Evolutionary conservation across 495 filamentous ascomycete genomes (phyloP).

Genomic region (Penicillium verhagenii): DNA sequence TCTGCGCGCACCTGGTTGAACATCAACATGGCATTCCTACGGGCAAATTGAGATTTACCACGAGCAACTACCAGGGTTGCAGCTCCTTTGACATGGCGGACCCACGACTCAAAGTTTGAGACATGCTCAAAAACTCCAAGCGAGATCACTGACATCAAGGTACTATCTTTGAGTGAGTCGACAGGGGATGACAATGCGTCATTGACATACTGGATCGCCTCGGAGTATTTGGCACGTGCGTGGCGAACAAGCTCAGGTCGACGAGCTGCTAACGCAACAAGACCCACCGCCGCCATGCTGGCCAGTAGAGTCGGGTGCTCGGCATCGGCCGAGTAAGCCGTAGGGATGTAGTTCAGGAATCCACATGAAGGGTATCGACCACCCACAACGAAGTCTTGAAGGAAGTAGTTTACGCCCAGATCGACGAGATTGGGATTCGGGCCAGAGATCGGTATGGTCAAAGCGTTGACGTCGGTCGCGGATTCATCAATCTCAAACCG

Average conservation of each 20-base stretch:
- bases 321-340: constrained; percentile 22
- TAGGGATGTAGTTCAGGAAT: constrained; percentile 32
- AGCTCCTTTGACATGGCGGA: constrained; percentile 55
- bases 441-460: not conserved
- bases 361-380: constrained; percentile 23
- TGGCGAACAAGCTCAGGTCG: constrained; percentile 31
- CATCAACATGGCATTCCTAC: constrained; percentile 45
- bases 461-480: not conserved
- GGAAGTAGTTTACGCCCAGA: constrained; percentile 36
- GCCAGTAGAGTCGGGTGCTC: constrained; percentile 33
- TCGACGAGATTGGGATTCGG: constrained; percentile 21
- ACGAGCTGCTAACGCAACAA: constrained; percentile 39
- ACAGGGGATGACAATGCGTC: constrained; percentile 46
- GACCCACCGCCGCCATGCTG: constrained; percentile 46
- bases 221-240: constrained; percentile 41
- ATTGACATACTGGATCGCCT: constrained; percentile 44
- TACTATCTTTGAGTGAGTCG: constrained; percentile 57
- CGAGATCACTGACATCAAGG: constrained; percentile 57
- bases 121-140: constrained; percentile 60
- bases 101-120: constrained; percentile 44
- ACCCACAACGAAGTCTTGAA: constrained; percentile 29
- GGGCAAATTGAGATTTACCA: constrained; percentile 49
- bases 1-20: constrained; percentile 53
- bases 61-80: constrained; percentile 48
- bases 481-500: too few relatives aligned